Evolutionary conservation across 306 rosid genomes (phyloP).

Genomic region (Begonia masoniana): DNA sequence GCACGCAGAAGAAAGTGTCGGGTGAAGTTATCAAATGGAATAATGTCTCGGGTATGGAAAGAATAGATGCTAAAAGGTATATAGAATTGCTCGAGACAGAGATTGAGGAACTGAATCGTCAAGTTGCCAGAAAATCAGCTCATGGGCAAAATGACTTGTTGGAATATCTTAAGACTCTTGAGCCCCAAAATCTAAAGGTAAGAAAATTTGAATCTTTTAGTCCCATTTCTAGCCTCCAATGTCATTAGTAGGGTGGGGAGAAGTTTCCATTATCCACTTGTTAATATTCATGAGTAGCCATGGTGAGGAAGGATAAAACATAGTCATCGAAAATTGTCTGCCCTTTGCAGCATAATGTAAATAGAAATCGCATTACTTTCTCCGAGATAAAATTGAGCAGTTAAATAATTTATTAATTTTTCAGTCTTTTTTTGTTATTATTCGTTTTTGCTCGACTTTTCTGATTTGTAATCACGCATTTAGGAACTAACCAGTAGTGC

Average conservation of each 20-base stretch:
- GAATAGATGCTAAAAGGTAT: slow-evolving; percentile 82
- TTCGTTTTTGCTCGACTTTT: no score
- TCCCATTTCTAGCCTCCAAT: slow-evolving; percentile 1
- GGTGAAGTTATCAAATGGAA: slow-evolving; percentile 98
- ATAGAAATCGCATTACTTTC: no score
- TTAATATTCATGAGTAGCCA: no score
- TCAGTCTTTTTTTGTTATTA: no score
- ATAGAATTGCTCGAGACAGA: slow-evolving; percentile 93
- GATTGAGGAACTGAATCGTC: slow-evolving; percentile 83
- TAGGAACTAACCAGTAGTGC: slow-evolving; percentile 90
- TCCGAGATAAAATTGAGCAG: no score
- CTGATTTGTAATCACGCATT: background rate
- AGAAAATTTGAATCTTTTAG: slow-evolving; percentile 4
- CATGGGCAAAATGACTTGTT: slow-evolving; percentile 72
- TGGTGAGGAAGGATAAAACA: no score
- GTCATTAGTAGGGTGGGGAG: background rate
- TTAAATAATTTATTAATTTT: no score
- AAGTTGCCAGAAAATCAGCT: slow-evolving; percentile 72
- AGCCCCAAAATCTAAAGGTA: slow-evolving; percentile 90
- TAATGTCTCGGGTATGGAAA: slow-evolving; percentile 74
- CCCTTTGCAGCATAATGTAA: no score
- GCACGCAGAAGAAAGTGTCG: slow-evolving; percentile 84
- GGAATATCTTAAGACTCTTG: slow-evolving; percentile 89
- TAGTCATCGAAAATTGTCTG: no score
- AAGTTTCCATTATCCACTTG: no score